Conservation (phyloP, 2,329 filamentous ascomycete species). For the Aspergillus sp. region DNA sequence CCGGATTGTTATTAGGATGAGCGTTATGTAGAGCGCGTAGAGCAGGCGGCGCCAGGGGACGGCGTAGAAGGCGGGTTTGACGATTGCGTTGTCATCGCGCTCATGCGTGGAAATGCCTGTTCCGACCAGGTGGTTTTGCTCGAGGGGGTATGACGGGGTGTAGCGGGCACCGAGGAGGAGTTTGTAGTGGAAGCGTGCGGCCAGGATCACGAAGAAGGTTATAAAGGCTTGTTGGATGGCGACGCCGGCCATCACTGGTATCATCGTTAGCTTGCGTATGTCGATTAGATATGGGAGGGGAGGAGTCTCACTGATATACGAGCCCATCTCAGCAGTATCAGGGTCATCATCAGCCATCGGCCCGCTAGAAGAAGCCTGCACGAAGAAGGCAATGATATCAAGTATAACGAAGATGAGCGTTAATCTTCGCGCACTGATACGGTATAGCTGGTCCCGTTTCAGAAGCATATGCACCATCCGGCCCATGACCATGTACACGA, state of each 20-base stretch:
- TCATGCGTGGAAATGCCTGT: neutral
- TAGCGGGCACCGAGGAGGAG: neutral
- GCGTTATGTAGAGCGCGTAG: neutral
- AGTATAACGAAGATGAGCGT: neutral
- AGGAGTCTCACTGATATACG: neutral
- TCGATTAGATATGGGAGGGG: too few species aligned
- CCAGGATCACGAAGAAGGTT: neutral
- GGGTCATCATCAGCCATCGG: neutral
- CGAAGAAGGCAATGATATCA: neutral
- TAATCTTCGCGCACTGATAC: neutral
- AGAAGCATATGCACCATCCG: constrained; percentile 3
- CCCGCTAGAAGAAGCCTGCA: neutral
- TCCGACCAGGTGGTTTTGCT: neutral
- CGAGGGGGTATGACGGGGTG: neutral
- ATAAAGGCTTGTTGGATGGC: neutral
- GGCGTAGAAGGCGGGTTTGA: neutral
- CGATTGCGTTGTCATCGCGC: neutral
- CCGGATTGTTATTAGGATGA: neutral
- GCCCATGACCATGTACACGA: constrained; percentile 2
- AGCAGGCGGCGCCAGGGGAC: constrained; percentile 3
- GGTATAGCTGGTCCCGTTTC: neutral
- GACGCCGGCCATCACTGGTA: neutral
- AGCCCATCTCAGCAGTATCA: neutral
- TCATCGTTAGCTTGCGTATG: neutral
- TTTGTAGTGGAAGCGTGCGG: neutral